Percentiles rank a stretch among this genome's conserved stretches.
These are phyloP conservation scores for Yarrowia sp. DNA, from an alignment of 805 yeast species.

Conservation along the genomic window DNA sequence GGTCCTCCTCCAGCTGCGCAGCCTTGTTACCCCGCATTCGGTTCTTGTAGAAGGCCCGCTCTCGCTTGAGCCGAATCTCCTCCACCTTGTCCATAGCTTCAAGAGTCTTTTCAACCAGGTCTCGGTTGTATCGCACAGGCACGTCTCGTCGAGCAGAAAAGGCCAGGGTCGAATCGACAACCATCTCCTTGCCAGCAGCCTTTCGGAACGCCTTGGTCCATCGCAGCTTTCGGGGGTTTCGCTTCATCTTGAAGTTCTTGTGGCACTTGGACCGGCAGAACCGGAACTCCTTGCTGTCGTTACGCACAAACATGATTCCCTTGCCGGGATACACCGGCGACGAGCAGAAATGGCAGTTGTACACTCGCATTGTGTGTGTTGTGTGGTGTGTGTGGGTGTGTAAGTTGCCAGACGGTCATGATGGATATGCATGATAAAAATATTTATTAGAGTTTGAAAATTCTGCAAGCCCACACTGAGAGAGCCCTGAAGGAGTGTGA, in stretches of 20 bases:
- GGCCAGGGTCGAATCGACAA: slow-evolving; percentile 92
- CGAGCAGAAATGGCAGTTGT: slow-evolving; percentile 84
- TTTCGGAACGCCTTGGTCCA: slow-evolving; percentile 99
- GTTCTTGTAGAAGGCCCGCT: slow-evolving; percentile 97
- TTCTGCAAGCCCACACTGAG: slow-evolving; percentile 4
- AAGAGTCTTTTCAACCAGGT: slow-evolving; percentile 88
- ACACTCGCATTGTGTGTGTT: slow-evolving; percentile 39
- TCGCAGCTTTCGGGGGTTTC: slow-evolving; percentile 95
- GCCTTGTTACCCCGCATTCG: slow-evolving; percentile 98
- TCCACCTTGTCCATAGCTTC: slow-evolving; percentile 95
- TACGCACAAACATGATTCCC: slow-evolving; percentile 96
- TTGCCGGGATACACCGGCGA: slow-evolving; percentile 56
- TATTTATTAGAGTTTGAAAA: slow-evolving; percentile 24
- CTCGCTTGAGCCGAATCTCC: slow-evolving; percentile 93
- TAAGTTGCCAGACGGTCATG: neutral
- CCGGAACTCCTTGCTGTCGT: slow-evolving; percentile 95
- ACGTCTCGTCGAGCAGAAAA: slow-evolving; percentile 97
- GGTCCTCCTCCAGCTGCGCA: slow-evolving; percentile 77
- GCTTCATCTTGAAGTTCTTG: slow-evolving; percentile 93
- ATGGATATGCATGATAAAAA: neutral
- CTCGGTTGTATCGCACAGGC: slow-evolving; percentile 97
- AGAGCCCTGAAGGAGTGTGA: too few relatives aligned
- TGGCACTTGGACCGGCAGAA: slow-evolving; percentile 98
- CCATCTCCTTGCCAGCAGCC: slow-evolving; percentile 98
- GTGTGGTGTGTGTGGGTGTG: neutral